These are phyloP conservation scores for Huntiella decipiens DNA, from an alignment of 2,329 filamentous ascomycete species.

Conservation along the genomic window DNA sequence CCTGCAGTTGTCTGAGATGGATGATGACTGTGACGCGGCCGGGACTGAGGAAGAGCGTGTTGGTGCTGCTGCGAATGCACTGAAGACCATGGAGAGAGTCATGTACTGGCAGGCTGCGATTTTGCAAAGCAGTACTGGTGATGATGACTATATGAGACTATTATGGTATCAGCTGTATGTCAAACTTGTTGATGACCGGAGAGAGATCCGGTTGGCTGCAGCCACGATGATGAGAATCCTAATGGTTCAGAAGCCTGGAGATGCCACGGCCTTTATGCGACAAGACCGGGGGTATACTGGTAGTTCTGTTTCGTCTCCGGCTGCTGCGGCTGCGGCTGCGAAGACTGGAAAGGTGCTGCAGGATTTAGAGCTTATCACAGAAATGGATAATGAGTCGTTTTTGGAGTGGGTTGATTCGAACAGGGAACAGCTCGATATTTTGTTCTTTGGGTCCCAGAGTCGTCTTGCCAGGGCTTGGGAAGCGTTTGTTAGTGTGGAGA, in stretches of 20 bases:
- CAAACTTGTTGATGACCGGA: conserved; percentile 56
- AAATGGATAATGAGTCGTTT: conserved; percentile 78
- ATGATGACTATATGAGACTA: conserved; percentile 66
- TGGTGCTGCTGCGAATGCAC: neutral
- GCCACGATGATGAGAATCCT: conserved; percentile 81
- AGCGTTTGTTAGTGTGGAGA: conserved; percentile 66
- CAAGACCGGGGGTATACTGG: conserved; percentile 32
- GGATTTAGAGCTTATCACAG: conserved; percentile 68
- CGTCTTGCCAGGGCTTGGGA: conserved; percentile 67
- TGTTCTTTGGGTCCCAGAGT: conserved; percentile 51
- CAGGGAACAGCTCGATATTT: conserved; percentile 53
- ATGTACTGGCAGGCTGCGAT: conserved; percentile 93
- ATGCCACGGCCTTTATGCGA: conserved; percentile 54
- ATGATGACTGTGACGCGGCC: conserved; percentile 34
- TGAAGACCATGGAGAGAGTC: conserved; percentile 47
- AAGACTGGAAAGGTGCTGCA: conserved; percentile 17
- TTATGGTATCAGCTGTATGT: conserved; percentile 88
- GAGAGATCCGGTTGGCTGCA: conserved; percentile 51
- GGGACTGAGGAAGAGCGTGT: conserved; percentile 33
- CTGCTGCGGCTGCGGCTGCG: neutral
- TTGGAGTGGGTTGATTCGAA: conserved; percentile 75
- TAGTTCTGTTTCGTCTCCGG: neutral
- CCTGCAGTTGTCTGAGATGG: conserved; percentile 65
- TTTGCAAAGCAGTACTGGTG: conserved; percentile 54
- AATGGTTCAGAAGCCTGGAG: conserved; percentile 78